Evolutionary conservation across 2,329 filamentous ascomycete species (phyloP), one percentile per base, ranked within the genome.

Genomic region (Setomelanomma holmii): DNA sequence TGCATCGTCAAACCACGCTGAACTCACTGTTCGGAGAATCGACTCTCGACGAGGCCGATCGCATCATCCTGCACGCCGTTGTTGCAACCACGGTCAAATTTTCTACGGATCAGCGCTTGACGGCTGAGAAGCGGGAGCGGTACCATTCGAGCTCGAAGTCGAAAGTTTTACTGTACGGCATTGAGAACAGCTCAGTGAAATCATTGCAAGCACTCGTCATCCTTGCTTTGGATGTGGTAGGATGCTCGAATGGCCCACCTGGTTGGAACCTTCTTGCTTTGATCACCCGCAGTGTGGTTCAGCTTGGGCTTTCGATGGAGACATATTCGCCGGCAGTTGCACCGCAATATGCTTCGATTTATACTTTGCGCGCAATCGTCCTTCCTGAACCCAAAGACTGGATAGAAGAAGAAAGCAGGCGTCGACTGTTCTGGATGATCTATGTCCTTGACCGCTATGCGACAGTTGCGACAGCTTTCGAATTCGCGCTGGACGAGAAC

Each of bases 351-450:
- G 86, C 88, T 1, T 96, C 93, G 0, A 96, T 96, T 40, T 96
- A 96, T 70, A 96, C 92, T 0, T 79, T 96, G 39, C 84, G 92
- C 48, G 91, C 92, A 14, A 93, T 93, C 79, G 87, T 93, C 2
- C 79, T 96, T 0, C 89, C 91, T 0, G 91, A 96, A 55, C 84
- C 93, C 0, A 87, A 86, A 44, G 89, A 91, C 55, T 96, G 93
- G 74, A 89, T 96, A 49, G 92, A 96, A 69, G 93, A 96, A 55
- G 93, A 97, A 73, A 89, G 90, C 36, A 82, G 92, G 22, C 84
- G 93, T 22, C 82, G 93, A 21, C 79, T 96, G 1, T 96, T 97
- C 73, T 97, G 93, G 93, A 93, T 96, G 87, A 87, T 96, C 10
- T 97, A 96, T 68, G 78, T 96, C 11, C 81, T 97, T 5, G 93